phyloP scores from a whole-genome alignment of 371 early-diverging fungal genomes.

The Rhizopus sp. region DNA sequence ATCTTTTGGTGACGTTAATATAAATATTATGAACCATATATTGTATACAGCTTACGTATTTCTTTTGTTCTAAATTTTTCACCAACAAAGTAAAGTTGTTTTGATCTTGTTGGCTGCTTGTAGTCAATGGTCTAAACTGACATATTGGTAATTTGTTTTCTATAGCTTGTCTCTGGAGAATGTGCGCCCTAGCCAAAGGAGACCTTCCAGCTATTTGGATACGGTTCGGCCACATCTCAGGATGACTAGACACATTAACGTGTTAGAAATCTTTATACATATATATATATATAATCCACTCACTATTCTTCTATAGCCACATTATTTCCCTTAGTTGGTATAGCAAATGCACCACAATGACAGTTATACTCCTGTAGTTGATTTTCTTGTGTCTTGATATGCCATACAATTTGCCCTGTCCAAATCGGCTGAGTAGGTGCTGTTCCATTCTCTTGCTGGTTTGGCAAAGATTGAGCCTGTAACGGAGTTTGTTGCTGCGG shows the following conservation, averaged over 20 bases:
- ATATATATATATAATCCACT: constrained; percentile 14
- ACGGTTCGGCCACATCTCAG: constrained; percentile 56
- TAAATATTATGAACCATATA: not conserved
- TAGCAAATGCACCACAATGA: constrained; percentile 52
- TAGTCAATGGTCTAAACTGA: constrained; percentile 50
- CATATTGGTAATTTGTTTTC: constrained; percentile 55
- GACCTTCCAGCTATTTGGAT: constrained; percentile 52
- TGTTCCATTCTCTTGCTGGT: constrained; percentile 24
- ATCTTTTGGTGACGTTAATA: constrained; percentile 23
- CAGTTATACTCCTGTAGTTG: constrained; percentile 47
- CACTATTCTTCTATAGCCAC: constrained; percentile 57
- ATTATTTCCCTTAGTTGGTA: constrained; percentile 39
- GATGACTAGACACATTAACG: constrained; percentile 20
- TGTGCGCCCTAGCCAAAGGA: constrained; percentile 44
- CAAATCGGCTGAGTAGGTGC: constrained; percentile 48
- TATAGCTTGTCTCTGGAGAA: constrained; percentile 47
- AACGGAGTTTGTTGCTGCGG: constrained; percentile 33
- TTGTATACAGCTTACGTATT: constrained; percentile 41
- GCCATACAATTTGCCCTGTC: constrained; percentile 64
- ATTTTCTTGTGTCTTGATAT: constrained; percentile 43
- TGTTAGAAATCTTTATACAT: not conserved
- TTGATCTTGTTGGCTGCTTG: constrained; percentile 49
- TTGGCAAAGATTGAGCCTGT: constrained; percentile 32
- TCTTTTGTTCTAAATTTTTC: constrained; percentile 54
- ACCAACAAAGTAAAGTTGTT: constrained; percentile 47